A percentile compares a stretch with the other conserved stretches of the same genome.
phyloP scores from a whole-genome alignment of 1,284 basidiomycete species.

The Apiotrichum sp. region DNA sequence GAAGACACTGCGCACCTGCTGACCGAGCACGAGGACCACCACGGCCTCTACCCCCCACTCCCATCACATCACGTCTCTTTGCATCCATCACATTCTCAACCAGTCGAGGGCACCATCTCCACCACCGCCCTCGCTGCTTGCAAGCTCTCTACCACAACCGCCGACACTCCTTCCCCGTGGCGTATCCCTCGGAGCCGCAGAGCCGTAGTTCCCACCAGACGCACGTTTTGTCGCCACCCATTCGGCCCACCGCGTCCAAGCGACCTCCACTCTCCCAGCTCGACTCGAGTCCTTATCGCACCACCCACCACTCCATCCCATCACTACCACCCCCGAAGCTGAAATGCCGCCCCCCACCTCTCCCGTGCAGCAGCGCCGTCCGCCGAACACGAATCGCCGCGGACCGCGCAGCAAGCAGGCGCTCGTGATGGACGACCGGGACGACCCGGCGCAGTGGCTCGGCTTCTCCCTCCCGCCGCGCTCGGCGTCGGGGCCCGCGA shows the following conservation, averaged over 20 bases:
- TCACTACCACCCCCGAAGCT: not conserved
- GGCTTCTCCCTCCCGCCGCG: conserved; percentile 78
- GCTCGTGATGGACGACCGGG: conserved; percentile 22
- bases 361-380: conserved; percentile 4
- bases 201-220: too few relatives aligned
- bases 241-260: not conserved
- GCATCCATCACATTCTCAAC: too few relatives aligned
- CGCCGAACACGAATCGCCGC: conserved; percentile 1
- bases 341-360: not conserved
- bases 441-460: conserved; percentile 50
- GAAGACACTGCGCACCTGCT: too few relatives aligned
- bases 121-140: too few relatives aligned
- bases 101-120: too few relatives aligned
- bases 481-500: conserved; percentile 48
- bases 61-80: too few relatives aligned
- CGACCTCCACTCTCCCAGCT: not conserved
- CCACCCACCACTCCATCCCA: not conserved
- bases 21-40: too few relatives aligned
- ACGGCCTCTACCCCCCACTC: too few relatives aligned
- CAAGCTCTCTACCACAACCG: too few relatives aligned
- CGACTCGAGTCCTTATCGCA: too few relatives aligned
- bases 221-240: not conserved
- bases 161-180: too few relatives aligned
- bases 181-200: too few relatives aligned
- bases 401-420: conserved; percentile 20